Evolutionary conservation across 345 rosid species (phyloP).

Genomic region (Aquilaria yunnanensis): DNA sequence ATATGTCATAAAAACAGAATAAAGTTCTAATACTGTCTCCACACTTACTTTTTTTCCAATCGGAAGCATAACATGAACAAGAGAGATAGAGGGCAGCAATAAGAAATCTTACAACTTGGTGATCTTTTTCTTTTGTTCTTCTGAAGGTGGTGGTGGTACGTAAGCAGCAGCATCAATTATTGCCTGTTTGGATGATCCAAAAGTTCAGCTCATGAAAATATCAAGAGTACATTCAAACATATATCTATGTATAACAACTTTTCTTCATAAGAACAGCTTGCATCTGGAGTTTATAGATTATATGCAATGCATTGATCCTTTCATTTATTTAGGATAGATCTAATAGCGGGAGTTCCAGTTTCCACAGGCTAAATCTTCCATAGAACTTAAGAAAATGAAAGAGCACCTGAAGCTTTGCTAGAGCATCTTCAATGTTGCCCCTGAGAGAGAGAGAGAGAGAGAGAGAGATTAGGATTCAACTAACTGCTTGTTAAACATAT

Average conservation of each 20-base stretch:
- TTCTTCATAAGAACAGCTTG: background rate
- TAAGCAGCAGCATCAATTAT: constrained; percentile 89
- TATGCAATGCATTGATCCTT: background rate
- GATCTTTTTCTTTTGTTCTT: constrained; percentile 94
- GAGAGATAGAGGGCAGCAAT: background rate
- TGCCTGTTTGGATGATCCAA: constrained; percentile 39
- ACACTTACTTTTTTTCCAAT: background rate
- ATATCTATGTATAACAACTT: background rate
- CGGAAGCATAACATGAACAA: too few species aligned
- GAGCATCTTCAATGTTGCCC: constrained; percentile 92
- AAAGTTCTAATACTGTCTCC: background rate
- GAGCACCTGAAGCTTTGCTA: constrained; percentile 77
- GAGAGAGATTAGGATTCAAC: constrained; percentile 9
- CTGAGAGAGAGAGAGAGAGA: constrained; percentile 27
- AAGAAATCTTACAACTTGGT: constrained; percentile 52
- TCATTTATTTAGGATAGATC: background rate
- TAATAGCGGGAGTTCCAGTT: background rate
- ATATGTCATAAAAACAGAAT: too few species aligned
- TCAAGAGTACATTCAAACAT: background rate
- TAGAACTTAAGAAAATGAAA: background rate
- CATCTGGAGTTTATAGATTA: background rate
- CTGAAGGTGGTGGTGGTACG: constrained; percentile 96
- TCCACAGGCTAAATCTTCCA: too few species aligned
- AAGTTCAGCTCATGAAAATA: background rate
- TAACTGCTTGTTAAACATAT: constrained; percentile 1